phyloP scores from a whole-genome alignment of 2,329 filamentous ascomycete species.

The Arthroderma uncinatum region DNA sequence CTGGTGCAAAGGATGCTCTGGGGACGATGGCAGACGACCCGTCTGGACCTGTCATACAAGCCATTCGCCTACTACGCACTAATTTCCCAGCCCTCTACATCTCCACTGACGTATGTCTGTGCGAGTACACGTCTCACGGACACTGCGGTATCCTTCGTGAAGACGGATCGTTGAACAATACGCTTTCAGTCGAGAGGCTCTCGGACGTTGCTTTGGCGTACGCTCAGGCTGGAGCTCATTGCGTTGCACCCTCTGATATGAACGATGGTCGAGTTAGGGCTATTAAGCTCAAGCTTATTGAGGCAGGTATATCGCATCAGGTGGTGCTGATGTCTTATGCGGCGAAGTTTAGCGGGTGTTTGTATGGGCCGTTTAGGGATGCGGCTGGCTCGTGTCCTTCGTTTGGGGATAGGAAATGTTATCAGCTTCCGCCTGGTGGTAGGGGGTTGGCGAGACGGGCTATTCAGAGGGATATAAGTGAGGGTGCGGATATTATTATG shows the following conservation, averaged over 20 bases:
- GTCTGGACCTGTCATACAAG: conserved; percentile 77
- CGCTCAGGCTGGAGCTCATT: conserved; percentile 89
- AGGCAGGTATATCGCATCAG: conserved; percentile 82
- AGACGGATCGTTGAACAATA: conserved; percentile 86
- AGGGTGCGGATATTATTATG: conserved; percentile 98
- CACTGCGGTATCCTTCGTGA: conserved; percentile 94
- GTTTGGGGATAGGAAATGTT: conserved; percentile 92
- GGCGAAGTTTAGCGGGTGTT: conserved; percentile 90
- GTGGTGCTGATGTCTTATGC: conserved; percentile 95
- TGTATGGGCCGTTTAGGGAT: conserved; percentile 95
- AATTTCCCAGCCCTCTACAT: conserved; percentile 87
- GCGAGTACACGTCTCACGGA: conserved; percentile 96
- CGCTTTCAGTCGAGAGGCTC: conserved; percentile 83
- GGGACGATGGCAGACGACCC: conserved; percentile 90
- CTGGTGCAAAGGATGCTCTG: conserved; percentile 75
- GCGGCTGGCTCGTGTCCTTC: conserved; percentile 82
- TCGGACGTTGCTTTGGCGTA: conserved; percentile 97
- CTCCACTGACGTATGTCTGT: conserved; percentile 85
- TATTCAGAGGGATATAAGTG: conserved; percentile 77
- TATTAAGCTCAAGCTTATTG: conserved; percentile 96
- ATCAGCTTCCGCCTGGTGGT: conserved; percentile 87
- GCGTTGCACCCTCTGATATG: conserved; percentile 96
- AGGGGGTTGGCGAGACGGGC: conserved; percentile 84
- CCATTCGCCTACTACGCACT: conserved; percentile 71
- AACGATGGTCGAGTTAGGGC: conserved; percentile 95